A percentile compares a stretch with the other conserved stretches of the same genome.
phyloP scores from a whole-genome alignment of 495 filamentous ascomycete species.

The Penicillium daleae region DNA sequence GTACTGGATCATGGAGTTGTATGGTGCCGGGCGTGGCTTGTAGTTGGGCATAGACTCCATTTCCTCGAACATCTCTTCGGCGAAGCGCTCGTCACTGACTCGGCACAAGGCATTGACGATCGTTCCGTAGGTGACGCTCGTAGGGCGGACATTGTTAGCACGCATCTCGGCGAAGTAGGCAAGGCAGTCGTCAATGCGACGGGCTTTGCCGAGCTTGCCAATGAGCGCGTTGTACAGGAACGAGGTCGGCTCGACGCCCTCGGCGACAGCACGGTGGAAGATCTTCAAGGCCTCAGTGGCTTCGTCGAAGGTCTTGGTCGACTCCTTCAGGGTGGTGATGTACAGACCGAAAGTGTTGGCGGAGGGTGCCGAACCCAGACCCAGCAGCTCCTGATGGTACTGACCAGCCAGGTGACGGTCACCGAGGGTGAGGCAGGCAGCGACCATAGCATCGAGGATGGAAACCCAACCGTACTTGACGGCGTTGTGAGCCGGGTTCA shows the following conservation, averaged over 20 bases:
- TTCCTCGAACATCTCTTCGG: constrained; percentile 97
- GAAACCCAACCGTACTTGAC: constrained; percentile 94
- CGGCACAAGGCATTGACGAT: constrained; percentile 97
- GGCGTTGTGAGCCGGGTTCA: constrained; percentile 75
- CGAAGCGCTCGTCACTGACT: constrained; percentile 95
- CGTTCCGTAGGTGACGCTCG: constrained; percentile 96
- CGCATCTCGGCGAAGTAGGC: constrained; percentile 99
- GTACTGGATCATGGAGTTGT: constrained; percentile 99
- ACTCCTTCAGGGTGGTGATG: constrained; percentile 96
- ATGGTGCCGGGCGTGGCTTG: constrained; percentile 93
- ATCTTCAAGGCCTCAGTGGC: constrained; percentile 96
- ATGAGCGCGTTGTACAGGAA: constrained; percentile 99
- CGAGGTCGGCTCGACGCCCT: constrained; percentile 92
- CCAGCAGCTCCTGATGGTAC: constrained; percentile 87
- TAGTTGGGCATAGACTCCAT: constrained; percentile 99
- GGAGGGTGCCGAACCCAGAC: constrained; percentile 85
- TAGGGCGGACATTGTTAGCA: constrained; percentile 86
- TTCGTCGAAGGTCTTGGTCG: constrained; percentile 95
- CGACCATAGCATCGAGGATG: constrained; percentile 95
- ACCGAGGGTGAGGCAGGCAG: constrained; percentile 84
- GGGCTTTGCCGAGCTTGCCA: constrained; percentile 95
- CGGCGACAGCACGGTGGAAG: constrained; percentile 89
- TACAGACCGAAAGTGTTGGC: constrained; percentile 98
- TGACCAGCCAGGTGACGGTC: constrained; percentile 76
- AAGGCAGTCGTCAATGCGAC: constrained; percentile 95